Evolutionary conservation across 495 filamentous ascomycete species (phyloP).

Genomic region (Daldinia concentrica): DNA sequence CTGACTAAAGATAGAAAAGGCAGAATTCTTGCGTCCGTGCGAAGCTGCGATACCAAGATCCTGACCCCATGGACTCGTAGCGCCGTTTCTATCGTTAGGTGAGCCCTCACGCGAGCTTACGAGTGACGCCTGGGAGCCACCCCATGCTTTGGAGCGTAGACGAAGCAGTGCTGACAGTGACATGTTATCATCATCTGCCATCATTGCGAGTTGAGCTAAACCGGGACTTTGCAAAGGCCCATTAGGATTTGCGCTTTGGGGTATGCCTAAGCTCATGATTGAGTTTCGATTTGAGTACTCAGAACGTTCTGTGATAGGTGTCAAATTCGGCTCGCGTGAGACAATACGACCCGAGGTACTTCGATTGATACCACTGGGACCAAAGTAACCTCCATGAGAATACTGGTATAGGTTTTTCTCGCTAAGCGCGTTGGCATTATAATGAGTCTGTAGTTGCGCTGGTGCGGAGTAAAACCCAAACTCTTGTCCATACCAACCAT

Average conservation of each 20-base stretch:
- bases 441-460: conserved; percentile 44
- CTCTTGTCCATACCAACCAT: conserved; percentile 94
- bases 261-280: conserved; percentile 75
- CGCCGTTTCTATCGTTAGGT: conserved; percentile 55
- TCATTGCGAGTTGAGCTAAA: conserved; percentile 75
- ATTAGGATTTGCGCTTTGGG: conserved; percentile 55
- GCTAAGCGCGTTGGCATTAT: conserved; percentile 44
- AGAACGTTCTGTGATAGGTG: conserved; percentile 94
- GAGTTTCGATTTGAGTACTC: conserved; percentile 96
- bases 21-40: conserved; percentile 52
- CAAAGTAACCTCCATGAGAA: conserved; percentile 91
- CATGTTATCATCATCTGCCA: conserved; percentile 75
- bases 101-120: conserved; percentile 70
- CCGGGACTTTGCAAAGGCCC: conserved; percentile 63
- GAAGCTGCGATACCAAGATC: conserved; percentile 33
- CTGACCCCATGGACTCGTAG: conserved; percentile 43
- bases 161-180: conserved; percentile 75
- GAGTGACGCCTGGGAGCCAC: conserved; percentile 78
- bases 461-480: conserved; percentile 96
- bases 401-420: conserved; percentile 62
- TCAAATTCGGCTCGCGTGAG: conserved; percentile 87
- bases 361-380: conserved; percentile 72
- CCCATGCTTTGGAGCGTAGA: conserved; percentile 78
- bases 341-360: conserved; percentile 73
- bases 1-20: conserved; percentile 52